Conservation (phyloP, 1,139 yeast genomes). For the Sugiyamaella castrensis region DNA sequence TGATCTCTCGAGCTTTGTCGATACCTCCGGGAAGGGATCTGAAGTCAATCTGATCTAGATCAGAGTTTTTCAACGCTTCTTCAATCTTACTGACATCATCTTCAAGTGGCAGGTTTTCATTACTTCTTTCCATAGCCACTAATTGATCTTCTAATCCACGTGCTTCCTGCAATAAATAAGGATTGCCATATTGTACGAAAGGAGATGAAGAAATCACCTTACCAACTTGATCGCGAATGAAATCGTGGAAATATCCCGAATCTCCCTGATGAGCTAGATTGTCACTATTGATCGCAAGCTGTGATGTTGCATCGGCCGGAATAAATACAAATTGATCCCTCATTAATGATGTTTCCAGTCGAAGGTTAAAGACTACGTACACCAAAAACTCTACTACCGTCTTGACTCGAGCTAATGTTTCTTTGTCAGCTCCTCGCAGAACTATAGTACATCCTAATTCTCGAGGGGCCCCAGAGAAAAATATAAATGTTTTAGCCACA, state of each 20-base stretch:
- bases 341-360: slow-evolving; percentile 76
- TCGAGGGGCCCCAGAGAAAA: slow-evolving; percentile 71
- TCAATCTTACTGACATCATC: slow-evolving; percentile 12
- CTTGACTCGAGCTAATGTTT: slow-evolving; percentile 62
- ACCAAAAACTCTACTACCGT: slow-evolving; percentile 78
- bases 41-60: slow-evolving; percentile 16
- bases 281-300: slow-evolving; percentile 13
- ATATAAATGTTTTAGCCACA: slow-evolving; percentile 66
- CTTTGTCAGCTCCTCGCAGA: slow-evolving; percentile 67
- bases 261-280: slow-evolving; percentile 15
- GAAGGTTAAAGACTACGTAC: slow-evolving; percentile 70
- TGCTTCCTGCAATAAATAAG: slow-evolving; percentile 56
- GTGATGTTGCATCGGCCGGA: slow-evolving; percentile 33
- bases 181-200: slow-evolving; percentile 63
- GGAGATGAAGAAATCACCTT: slow-evolving; percentile 72
- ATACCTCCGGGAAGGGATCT: slow-evolving; percentile 29
- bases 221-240: slow-evolving; percentile 49
- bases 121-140: slow-evolving; percentile 37
- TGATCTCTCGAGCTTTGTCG: slow-evolving; percentile 25
- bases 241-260: slow-evolving; percentile 44
- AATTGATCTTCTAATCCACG: slow-evolving; percentile 52
- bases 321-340: slow-evolving; percentile 64
- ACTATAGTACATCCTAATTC: slow-evolving; percentile 79
- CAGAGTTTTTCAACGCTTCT: slow-evolving; percentile 20
- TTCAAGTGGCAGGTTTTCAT: slow-evolving; percentile 26